A percentile compares a stretch with the other conserved stretches of the same genome.
Evolutionary conservation across 2,329 filamentous ascomycete species (phyloP).

Genomic region (Epichloe coenophiala): DNA sequence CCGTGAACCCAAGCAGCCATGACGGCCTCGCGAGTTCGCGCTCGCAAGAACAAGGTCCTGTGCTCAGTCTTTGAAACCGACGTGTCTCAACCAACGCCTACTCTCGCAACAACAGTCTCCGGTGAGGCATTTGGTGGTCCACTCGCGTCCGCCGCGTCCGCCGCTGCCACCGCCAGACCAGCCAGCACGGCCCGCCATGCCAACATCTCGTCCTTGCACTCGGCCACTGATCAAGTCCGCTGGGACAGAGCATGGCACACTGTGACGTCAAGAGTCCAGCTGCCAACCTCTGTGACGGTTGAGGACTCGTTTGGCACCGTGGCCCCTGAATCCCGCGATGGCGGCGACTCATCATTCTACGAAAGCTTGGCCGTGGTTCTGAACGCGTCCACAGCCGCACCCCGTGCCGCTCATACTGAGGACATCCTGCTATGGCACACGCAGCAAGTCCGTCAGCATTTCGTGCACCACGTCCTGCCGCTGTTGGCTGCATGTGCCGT

Average conservation of each 20-base stretch:
- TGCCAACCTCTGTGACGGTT: conserved; percentile 40
- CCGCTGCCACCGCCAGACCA: conserved; percentile 10
- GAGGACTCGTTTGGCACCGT: conserved; percentile 41
- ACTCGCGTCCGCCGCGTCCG: conserved; percentile 10
- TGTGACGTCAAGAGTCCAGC: conserved; percentile 42
- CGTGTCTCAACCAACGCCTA: conserved; percentile 34
- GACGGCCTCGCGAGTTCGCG: conserved; percentile 30
- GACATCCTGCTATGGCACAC: conserved; percentile 48
- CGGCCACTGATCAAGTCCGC: conserved; percentile 35
- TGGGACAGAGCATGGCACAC: conserved; percentile 51
- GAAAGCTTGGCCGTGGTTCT: conserved; percentile 41
- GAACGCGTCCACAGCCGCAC: conserved; percentile 30
- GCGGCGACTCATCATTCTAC: conserved; percentile 31
- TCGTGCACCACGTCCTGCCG: conserved; percentile 44
- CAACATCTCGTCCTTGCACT: conserved; percentile 10
- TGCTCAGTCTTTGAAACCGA: conserved; percentile 43
- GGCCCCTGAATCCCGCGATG: conserved; percentile 28
- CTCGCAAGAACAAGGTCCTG: conserved; percentile 36
- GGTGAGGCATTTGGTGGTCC: conserved; percentile 34
- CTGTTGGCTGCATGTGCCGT: conserved; percentile 34
- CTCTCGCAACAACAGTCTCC: conserved; percentile 24
- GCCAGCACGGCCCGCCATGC: background rate
- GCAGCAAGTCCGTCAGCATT: conserved; percentile 47
- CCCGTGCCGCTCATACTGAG: conserved; percentile 37
- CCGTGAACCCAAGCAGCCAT: conserved; percentile 10